Percentiles rank a stretch among this genome's conserved stretches.
These are phyloP conservation scores for Fraxinus angustifolia DNA, from an alignment of 305 asterid genomes.

Conservation along the genomic window DNA sequence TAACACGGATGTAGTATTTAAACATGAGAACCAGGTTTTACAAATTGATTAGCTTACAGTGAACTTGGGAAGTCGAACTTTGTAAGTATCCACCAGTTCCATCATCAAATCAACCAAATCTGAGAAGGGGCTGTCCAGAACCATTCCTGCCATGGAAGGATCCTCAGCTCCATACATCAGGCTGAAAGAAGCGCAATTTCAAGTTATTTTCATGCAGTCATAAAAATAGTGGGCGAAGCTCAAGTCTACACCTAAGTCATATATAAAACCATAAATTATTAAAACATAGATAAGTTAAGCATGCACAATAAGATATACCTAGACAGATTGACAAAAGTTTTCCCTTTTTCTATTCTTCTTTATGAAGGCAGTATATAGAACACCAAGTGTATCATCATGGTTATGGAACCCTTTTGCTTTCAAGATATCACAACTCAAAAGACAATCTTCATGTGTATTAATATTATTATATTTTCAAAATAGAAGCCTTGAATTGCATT, in stretches of 20 bases:
- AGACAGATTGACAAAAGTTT: not conserved
- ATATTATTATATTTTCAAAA: not conserved
- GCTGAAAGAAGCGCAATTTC: slow-evolving; percentile 49
- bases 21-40: not conserved
- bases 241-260: not conserved
- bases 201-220: slow-evolving; percentile 6
- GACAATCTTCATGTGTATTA: not conserved
- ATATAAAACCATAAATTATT: not conserved
- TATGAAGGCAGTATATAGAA: not conserved
- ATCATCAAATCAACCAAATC: slow-evolving; percentile 93
- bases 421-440: not conserved
- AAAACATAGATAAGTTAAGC: not conserved
- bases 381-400: not conserved
- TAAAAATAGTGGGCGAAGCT: not conserved
- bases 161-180: slow-evolving; percentile 91
- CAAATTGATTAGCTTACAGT: slow-evolving; percentile 47
- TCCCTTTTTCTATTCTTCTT: not conserved
- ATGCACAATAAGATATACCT: not conserved
- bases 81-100: slow-evolving; percentile 89
- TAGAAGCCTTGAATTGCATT: not conserved
- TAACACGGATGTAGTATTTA: not conserved
- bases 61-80: slow-evolving; percentile 83
- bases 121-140: slow-evolving; percentile 89
- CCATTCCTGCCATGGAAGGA: slow-evolving; percentile 97
- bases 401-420: not conserved